These are phyloP conservation scores for Paraglomus brasilianum DNA, from an alignment of 192 early-diverging fungal species.

Conservation along the genomic window DNA sequence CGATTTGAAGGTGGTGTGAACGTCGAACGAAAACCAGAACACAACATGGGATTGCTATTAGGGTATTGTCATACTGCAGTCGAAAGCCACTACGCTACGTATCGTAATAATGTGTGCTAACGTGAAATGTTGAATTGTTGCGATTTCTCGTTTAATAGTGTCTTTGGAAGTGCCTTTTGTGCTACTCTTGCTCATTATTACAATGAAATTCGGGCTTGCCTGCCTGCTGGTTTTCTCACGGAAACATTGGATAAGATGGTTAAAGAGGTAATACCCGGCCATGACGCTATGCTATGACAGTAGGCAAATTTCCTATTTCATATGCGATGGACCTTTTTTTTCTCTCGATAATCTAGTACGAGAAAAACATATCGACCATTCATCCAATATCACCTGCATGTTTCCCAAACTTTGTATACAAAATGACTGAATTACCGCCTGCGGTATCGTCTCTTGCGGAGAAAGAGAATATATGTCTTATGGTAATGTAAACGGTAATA, in stretches of 20 bases:
- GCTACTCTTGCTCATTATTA: constrained; percentile 52
- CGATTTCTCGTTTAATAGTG: constrained; percentile 12
- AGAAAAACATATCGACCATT: constrained; percentile 51
- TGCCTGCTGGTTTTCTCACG: constrained; percentile 9
- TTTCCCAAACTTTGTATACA: constrained; percentile 69
- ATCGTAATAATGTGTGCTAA: not conserved
- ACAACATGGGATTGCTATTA: constrained; percentile 61
- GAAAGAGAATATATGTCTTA: too few species aligned
- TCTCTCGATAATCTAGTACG: constrained; percentile 35
- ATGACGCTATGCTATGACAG: not conserved
- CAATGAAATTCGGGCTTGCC: constrained; percentile 43
- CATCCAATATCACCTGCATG: constrained; percentile 67
- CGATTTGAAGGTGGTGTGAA: constrained; percentile 63
- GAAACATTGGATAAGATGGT: not conserved
- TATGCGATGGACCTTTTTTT: not conserved
- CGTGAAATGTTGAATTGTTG: too few species aligned
- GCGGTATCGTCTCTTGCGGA: constrained; percentile 1
- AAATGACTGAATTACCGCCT: constrained; percentile 39
- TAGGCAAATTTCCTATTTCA: not conserved
- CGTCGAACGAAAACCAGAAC: constrained; percentile 64
- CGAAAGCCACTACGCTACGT: not conserved
- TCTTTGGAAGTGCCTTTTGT: constrained; percentile 52
- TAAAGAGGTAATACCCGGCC: not conserved
- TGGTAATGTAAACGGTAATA: too few species aligned
- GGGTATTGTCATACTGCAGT: constrained; percentile 41